These are phyloP conservation scores for Calonectria hongkongensis DNA, from an alignment of 2,329 filamentous ascomycete genomes.

Conservation along the genomic window DNA sequence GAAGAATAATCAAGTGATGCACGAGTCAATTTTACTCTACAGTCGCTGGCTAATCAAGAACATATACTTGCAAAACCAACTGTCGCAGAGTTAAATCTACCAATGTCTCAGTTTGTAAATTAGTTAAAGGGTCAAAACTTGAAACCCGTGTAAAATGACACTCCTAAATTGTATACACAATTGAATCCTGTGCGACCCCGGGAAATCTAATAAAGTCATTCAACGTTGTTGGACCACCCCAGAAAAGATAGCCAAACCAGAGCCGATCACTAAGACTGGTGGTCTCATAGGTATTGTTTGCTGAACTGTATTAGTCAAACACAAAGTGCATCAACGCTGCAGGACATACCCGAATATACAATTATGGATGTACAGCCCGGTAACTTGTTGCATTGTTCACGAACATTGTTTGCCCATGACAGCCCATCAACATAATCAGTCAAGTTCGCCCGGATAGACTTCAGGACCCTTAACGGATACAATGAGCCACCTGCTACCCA, in stretches of 20 bases:
- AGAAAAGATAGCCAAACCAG: conserved; percentile 6
- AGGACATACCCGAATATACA: neutral
- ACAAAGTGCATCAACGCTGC: no score
- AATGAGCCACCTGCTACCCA: neutral
- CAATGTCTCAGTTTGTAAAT: no score
- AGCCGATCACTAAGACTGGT: neutral
- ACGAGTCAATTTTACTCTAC: no score
- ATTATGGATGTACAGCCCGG: neutral
- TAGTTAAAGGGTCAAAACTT: no score
- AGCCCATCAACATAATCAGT: neutral
- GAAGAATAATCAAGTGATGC: no score
- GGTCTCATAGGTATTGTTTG: neutral
- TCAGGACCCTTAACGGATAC: neutral
- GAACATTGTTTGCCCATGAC: conserved; percentile 7
- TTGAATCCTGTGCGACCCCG: neutral
- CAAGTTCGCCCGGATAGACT: neutral
- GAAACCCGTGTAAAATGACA: no score
- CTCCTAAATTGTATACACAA: neutral
- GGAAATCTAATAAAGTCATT: conserved; percentile 1
- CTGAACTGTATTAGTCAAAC: neutral
- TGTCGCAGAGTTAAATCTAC: no score
- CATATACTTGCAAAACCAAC: no score
- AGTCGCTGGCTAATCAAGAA: no score
- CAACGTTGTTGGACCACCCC: neutral
- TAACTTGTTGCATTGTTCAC: neutral